Base-by-base conservation (phyloP, 2,329 filamentous ascomycete species). In the Diplocarpon rosae region DNA sequence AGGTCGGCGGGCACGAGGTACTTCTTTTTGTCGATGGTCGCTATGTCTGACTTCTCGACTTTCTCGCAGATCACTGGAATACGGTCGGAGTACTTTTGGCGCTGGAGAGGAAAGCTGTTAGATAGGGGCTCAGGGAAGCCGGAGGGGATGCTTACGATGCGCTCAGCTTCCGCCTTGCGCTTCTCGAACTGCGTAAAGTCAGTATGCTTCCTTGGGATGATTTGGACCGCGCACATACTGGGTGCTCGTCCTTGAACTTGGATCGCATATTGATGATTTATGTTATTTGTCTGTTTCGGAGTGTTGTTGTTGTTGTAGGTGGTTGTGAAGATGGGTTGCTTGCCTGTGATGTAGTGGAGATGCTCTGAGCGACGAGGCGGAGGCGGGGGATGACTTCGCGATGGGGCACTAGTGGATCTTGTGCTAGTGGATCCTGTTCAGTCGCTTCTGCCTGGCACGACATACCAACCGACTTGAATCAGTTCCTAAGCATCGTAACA, bases 201-300 rank as follows among this genome's bases (percentile, higher is more conserved):
- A 24, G 20, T 24, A 24, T 24, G 20, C 20, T 24, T 24, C 7
- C 7, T 3, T 24, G 7, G 7, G 20, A 24, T 24, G 20, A 3
- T 24, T 24, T 7, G 7, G 20, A 24, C 20, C 3, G 20, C 20
- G 20, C 7, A 24, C 20, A 7, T 24, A 24, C 20, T 61, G 87
- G 88, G 69, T 96, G 92, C 80, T 96, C 92, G 82, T 98, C 92
- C 88, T 98, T 98, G 71, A 98, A 98, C 80, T 96, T 96, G 76
- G 87, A 94, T 66, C 89, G 85, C 88, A 95, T 95, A 57, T 63
- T 86, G 50, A 47, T 51, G 40, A 42, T 27, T 42, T 42, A 34
- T 27, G 37, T 31, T 37, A 30, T 37, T 41, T 41, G 38, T 44
- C 28, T 15, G 40, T 45, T 14, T 16, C 15, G 31, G 16, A 13